Conservation (phyloP, 2,329 filamentous ascomycete species). For the Arthrocladium fulminans region DNA sequence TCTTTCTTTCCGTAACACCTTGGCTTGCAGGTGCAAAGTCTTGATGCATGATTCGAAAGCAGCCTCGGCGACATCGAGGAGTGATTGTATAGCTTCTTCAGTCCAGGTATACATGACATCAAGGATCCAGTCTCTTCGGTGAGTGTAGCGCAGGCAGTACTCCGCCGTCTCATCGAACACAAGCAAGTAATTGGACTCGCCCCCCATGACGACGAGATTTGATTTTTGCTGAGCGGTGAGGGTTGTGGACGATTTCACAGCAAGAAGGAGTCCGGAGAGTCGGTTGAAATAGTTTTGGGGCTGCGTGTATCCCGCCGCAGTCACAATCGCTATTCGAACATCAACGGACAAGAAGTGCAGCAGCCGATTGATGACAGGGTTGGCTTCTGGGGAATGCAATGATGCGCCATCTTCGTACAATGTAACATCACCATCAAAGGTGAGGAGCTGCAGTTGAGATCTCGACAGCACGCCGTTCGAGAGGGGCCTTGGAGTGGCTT, state of each 20-base stretch:
- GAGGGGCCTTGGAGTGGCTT: slow-evolving; percentile 6
- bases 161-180: slow-evolving; percentile 58
- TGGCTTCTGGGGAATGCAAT: slow-evolving; percentile 53
- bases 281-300: slow-evolving; percentile 78
- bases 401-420: slow-evolving; percentile 85
- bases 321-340: slow-evolving; percentile 88
- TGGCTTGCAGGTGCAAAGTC: slow-evolving; percentile 64
- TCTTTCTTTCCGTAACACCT: slow-evolving; percentile 77
- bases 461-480: slow-evolving; percentile 24
- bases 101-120: slow-evolving; percentile 45
- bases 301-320: slow-evolving; percentile 88
- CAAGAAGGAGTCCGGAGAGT: slow-evolving; percentile 76
- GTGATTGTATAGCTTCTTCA: slow-evolving; percentile 60
- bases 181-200: slow-evolving; percentile 94
- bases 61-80: slow-evolving; percentile 84
- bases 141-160: slow-evolving; percentile 58
- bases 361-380: slow-evolving; percentile 64
- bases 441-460: slow-evolving; percentile 71
- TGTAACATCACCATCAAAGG: slow-evolving; percentile 96
- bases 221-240: slow-evolving; percentile 61
- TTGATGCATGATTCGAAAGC: slow-evolving; percentile 73
- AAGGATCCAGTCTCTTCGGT: slow-evolving; percentile 50
- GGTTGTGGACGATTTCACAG: slow-evolving; percentile 53
- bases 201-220: slow-evolving; percentile 84
- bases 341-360: slow-evolving; percentile 64